Evolutionary conservation across 192 early-diverging fungal genomes (phyloP).

Genomic region (Coemansia biformis): DNA sequence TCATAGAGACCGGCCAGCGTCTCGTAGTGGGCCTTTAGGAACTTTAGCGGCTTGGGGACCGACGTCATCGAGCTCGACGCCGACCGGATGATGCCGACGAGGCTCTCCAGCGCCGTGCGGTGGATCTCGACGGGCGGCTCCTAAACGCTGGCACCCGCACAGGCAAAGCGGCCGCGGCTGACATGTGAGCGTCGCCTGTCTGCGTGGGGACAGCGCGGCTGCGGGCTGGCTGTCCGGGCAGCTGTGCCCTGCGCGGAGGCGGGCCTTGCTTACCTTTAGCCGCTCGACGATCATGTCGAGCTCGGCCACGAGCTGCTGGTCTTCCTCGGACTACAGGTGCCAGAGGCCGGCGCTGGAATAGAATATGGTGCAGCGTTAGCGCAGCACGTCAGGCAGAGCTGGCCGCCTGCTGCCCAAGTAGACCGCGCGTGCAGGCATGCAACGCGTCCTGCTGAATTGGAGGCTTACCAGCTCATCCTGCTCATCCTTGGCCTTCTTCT

Average conservation of each 20-base stretch:
- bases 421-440: background rate
- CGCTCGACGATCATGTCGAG: slow-evolving; percentile 92
- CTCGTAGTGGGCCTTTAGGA: slow-evolving; percentile 79
- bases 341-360: too few species aligned
- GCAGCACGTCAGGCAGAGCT: too few species aligned
- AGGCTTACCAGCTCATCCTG: slow-evolving; percentile 50
- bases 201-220: too few species aligned
- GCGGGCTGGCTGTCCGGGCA: too few species aligned
- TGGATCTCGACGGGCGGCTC: slow-evolving; percentile 70
- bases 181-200: background rate
- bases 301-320: slow-evolving; percentile 86
- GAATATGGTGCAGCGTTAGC: background rate
- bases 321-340: slow-evolving; percentile 86
- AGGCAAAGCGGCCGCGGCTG: too few species aligned
- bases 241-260: too few species aligned
- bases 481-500: slow-evolving; percentile 52
- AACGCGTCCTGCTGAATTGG: too few species aligned
- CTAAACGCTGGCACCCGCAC: slow-evolving; percentile 41
- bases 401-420: background rate
- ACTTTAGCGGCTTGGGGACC: slow-evolving; percentile 99
- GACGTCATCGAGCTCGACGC: slow-evolving; percentile 98
- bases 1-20: slow-evolving; percentile 65
- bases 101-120: slow-evolving; percentile 77
- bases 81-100: slow-evolving; percentile 86
- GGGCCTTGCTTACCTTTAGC: slow-evolving; percentile 71